phyloP scores from a whole-genome alignment of 805 yeast genomes.

The Saccharomyces jurei region DNA sequence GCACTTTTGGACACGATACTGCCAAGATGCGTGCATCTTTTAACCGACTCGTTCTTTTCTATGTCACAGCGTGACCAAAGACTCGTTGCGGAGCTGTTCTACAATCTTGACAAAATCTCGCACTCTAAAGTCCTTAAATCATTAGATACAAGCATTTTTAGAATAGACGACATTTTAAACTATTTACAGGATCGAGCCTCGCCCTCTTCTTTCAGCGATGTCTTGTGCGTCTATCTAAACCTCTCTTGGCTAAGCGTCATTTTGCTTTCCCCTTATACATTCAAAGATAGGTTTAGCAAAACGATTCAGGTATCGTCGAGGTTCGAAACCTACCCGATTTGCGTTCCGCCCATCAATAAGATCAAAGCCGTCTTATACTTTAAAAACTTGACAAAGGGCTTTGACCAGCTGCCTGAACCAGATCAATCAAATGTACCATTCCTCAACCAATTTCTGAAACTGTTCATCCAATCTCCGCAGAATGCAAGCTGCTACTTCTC shows the following conservation, averaged over 20 bases:
- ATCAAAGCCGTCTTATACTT: conserved; percentile 27
- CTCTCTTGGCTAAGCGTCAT: conserved; percentile 68
- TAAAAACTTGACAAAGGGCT: conserved; percentile 18
- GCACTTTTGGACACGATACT: conserved; percentile 7
- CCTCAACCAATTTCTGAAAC: conserved; percentile 1
- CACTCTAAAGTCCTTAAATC: background rate
- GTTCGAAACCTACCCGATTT: conserved; percentile 39
- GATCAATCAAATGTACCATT: conserved; percentile 10
- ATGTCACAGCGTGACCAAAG: background rate
- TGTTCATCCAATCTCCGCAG: background rate
- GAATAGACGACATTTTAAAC: background rate
- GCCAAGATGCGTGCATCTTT: background rate
- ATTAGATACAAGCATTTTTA: background rate
- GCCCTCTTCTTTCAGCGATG: background rate
- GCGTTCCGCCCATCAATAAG: conserved; percentile 26
- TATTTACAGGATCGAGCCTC: background rate
- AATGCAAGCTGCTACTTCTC: background rate
- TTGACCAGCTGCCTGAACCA: conserved; percentile 1
- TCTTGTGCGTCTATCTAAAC: conserved; percentile 32
- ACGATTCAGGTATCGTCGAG: conserved; percentile 6
- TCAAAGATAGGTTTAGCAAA: conserved; percentile 33
- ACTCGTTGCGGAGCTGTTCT: conserved; percentile 35
- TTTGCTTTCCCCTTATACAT: conserved; percentile 65
- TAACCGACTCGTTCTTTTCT: conserved; percentile 2
- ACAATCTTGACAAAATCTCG: conserved; percentile 55